Evolutionary conservation across 306 rosid species (phyloP), one percentile per base, ranked within the genome.

Genomic region (Ammopiptanthus mongolicus): DNA sequence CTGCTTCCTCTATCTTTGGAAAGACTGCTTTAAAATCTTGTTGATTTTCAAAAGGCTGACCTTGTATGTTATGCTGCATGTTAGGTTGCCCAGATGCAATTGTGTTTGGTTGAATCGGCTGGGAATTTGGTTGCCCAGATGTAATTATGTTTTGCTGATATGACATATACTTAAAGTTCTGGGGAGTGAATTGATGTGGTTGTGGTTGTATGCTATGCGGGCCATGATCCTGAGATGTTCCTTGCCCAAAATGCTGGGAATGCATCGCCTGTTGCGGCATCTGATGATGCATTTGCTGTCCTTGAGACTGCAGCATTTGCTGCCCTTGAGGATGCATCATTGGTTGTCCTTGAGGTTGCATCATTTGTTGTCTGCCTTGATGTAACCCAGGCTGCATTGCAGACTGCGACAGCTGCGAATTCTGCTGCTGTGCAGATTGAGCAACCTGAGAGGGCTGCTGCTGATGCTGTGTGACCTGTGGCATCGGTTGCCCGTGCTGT

Each of bases 221-320:
- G 18, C 87, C 85, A 44, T 87, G 95, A 59, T 79, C 87, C 69
- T 79, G 98, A 13, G 87, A 69, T 6, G 72, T 10, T 39, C 86
- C 95, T 76, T 87, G 97, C 67, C 81, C 89, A 50, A 78, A 78
- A 67, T 83, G 89, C 36, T 88, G 96, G 31, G 91, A 78, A 63
- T 71, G 88, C 51, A 78, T 47, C 10, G 50, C 60, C 73, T 86
- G 97, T 5, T 73, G 84, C 17, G 71, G 88, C 58, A 88, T 79
- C 80, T 80, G 93, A 78, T 85, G 87, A 61, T 89, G 96, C 57
- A 83, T 80, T 73, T 87, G 69, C 13, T 25, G 85, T 19, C 81
- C 58, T 0, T 57, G 70, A 73, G 86, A 87, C 1, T 70, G 73
- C 71, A 81, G 79, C 68, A 82, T 74, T 48, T 83, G 88, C 81